phyloP scores from a whole-genome alignment of 495 filamentous ascomycete genomes.

The Neurospora intermedia region DNA sequence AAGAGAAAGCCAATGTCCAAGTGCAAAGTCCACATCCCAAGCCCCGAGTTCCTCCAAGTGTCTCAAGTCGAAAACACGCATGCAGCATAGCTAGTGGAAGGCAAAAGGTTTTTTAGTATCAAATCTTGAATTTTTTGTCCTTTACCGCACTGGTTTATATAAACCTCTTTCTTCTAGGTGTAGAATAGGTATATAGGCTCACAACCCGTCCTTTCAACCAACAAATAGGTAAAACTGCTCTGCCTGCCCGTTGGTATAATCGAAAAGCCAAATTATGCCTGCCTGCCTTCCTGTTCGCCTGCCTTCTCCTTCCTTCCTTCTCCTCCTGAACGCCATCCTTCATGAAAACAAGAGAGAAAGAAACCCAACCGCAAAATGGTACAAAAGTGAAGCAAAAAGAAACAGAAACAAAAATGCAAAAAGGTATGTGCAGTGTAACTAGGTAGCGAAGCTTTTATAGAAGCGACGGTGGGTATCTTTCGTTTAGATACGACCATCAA shows the following conservation, averaged over 20 bases:
- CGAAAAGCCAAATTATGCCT: background rate
- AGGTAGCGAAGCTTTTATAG: too few species aligned
- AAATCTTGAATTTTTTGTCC: too few species aligned
- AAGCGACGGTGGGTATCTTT: too few species aligned
- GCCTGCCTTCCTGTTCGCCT: background rate
- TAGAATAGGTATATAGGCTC: background rate
- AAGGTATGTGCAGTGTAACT: background rate
- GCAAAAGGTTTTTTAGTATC: too few species aligned
- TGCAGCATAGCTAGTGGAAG: too few species aligned
- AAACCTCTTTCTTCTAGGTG: too few species aligned
- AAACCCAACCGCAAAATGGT: background rate
- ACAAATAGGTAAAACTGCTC: background rate
- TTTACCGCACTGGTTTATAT: too few species aligned
- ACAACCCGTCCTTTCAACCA: background rate
- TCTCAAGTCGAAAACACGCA: too few species aligned
- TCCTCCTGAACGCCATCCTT: background rate
- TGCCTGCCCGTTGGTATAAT: background rate
- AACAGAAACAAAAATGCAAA: background rate
- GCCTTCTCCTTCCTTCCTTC: background rate
- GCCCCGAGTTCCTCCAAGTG: too few species aligned
- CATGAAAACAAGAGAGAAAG: background rate
- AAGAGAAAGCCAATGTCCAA: too few species aligned
- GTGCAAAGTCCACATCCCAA: too few species aligned
- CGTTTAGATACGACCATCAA: conserved; percentile 4
- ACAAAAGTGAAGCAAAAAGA: background rate